phyloP scores from a whole-genome alignment of 768 basidiomycete species.

The Tricholoma sp. region DNA sequence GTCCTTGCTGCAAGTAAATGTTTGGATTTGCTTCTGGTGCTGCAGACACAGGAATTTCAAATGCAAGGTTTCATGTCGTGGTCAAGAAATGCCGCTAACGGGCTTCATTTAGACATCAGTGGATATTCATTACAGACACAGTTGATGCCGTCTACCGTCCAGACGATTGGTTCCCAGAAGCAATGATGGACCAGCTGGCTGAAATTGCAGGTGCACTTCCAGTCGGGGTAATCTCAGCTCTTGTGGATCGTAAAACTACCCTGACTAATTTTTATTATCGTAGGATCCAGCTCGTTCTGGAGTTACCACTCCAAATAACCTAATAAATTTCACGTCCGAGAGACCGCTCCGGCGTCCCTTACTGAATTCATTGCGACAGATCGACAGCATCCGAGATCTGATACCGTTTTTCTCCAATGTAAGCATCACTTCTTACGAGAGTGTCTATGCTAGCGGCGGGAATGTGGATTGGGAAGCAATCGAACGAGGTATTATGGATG shows the following conservation, averaged over 20 bases:
- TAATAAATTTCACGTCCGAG: conserved; percentile 29
- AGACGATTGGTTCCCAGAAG: conserved; percentile 76
- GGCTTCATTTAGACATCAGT: conserved; percentile 67
- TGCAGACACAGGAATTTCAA: conserved; percentile 98
- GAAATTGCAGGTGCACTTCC: conserved; percentile 77
- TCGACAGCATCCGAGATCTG: conserved; percentile 82
- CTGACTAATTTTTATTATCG: not conserved
- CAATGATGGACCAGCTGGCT: conserved; percentile 87
- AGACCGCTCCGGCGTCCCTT: conserved; percentile 68
- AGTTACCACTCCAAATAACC: conserved; percentile 19
- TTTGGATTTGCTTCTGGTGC: conserved; percentile 83
- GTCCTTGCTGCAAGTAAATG: conserved; percentile 91
- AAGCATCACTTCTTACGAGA: conserved; percentile 87
- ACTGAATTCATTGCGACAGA: conserved; percentile 60
- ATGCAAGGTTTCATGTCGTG: conserved; percentile 48
- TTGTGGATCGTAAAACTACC: not conserved
- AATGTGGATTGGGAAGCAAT: conserved; percentile 88
- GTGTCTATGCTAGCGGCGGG: conserved; percentile 77
- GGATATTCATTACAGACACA: conserved; percentile 98
- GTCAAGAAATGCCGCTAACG: not conserved
- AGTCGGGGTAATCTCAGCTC: conserved; percentile 25
- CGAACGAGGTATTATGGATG: conserved; percentile 73
- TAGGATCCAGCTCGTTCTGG: conserved; percentile 24
- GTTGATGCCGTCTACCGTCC: conserved; percentile 91
- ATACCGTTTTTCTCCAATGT: conserved; percentile 89